Base-by-base conservation (phyloP, 2,329 filamentous ascomycete genomes). In the Rutstroemia sp. region DNA sequence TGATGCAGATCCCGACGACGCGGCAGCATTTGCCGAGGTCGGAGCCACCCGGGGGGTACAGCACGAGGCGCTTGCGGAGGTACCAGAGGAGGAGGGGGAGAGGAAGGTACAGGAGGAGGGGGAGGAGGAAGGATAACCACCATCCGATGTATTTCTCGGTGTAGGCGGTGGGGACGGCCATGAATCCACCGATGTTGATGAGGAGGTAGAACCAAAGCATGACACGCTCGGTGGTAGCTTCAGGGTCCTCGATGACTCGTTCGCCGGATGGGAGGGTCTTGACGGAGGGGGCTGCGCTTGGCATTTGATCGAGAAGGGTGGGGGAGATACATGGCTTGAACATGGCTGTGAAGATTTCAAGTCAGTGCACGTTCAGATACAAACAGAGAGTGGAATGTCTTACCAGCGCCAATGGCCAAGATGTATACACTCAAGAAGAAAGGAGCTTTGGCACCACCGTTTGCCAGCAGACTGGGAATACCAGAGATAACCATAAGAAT, bases 241-340 rank as follows among this genome's bases (percentile, higher is more conserved):
- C 76, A 0, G 81, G 82, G 59, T 85, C 82, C 4, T 81, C 73
- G 51, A 86, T 80, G 44, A 84, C 79, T 17, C 78, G 78, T 62
- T 84, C 78, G 27, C 82, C 82, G 5, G 71, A 72, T 62, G 79
- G 76, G 5, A 78, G 69, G 1, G 70, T 71, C 62, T 73, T 74
- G 38, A 72, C 72, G 50, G 74, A 74, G 4, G 72, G 66, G 19
- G 69, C 71, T 56, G 73, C 72, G 56, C 74, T 62, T 47, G 64
- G 61, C 62, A 76, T 74, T 63, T 86, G 81, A 64, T 86, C 82
- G 5, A 81, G 80, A 52, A 86, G 78, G 34, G 83, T 72, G 2
- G 81, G 80, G 0, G 81, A 80, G 41, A 88, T 84, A 62, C 87
- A 88, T 19, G 83, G 79, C 72, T 89, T 89, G 76, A 88, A 88